Evolutionary conservation across 768 basidiomycete species (phyloP).

Genomic region (Hydnum rufescens): DNA sequence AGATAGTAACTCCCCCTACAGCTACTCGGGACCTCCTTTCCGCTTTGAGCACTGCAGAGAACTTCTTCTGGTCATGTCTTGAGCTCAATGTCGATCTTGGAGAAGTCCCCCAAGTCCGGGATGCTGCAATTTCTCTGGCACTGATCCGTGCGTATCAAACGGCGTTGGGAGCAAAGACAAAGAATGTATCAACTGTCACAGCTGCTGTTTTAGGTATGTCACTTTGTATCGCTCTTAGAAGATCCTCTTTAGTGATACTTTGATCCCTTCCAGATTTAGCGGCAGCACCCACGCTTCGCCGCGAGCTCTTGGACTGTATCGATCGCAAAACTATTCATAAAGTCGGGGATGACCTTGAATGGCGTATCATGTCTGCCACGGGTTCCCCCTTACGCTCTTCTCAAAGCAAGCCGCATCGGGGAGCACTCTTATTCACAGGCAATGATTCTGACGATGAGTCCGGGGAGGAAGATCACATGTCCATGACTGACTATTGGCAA

Average conservation of each 20-base stretch:
- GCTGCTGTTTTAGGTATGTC: slow-evolving; percentile 45
- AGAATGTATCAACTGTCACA: slow-evolving; percentile 32
- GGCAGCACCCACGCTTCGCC: slow-evolving; percentile 54
- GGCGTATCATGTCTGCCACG: slow-evolving; percentile 38
- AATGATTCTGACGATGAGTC: slow-evolving; percentile 20
- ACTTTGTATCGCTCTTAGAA: slow-evolving; percentile 8
- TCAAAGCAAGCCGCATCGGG: slow-evolving; percentile 9
- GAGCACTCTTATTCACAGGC: not conserved
- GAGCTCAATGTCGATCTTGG: slow-evolving; percentile 35
- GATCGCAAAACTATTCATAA: slow-evolving; percentile 39
- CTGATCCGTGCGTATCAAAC: slow-evolving; percentile 59
- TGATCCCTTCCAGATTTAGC: slow-evolving; percentile 39
- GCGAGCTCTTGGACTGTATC: slow-evolving; percentile 74
- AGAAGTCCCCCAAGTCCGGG: slow-evolving; percentile 48
- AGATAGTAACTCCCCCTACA: slow-evolving; percentile 21
- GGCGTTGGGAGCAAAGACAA: slow-evolving; percentile 45
- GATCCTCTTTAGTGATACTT: not conserved
- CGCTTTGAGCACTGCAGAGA: slow-evolving; percentile 47
- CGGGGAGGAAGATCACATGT: no score
- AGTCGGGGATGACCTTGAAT: slow-evolving; percentile 44
- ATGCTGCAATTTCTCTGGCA: slow-evolving; percentile 50
- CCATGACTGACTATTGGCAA: slow-evolving; percentile 42
- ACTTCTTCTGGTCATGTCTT: slow-evolving; percentile 48
- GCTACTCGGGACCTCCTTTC: slow-evolving; percentile 37
- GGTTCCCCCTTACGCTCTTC: slow-evolving; percentile 22